phyloP scores from a whole-genome alignment of 139 green algal genomes.

The Coelastrella sp. region DNA sequence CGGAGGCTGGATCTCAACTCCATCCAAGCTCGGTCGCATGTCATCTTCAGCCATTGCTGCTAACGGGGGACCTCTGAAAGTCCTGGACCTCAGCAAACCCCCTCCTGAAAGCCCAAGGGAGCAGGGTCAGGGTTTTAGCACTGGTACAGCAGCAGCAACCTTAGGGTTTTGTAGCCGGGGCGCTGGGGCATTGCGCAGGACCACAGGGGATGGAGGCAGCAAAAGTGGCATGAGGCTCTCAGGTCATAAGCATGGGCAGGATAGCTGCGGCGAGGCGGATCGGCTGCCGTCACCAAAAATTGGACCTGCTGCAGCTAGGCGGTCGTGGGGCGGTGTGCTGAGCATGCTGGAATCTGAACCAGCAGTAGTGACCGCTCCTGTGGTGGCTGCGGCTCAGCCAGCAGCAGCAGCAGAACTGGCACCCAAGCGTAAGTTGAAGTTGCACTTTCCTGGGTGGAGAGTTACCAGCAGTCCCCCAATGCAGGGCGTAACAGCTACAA shows the following conservation, averaged over 20 bases:
- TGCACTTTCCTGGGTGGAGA: too few relatives aligned
- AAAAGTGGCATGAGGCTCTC: neutral
- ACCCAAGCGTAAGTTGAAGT: too few relatives aligned
- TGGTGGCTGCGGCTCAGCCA: too few relatives aligned
- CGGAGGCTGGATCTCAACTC: neutral
- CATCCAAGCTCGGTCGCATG: neutral
- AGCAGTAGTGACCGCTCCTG: too few relatives aligned
- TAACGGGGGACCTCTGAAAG: neutral
- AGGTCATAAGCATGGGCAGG: neutral
- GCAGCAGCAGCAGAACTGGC: too few relatives aligned
- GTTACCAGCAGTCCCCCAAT: too few relatives aligned
- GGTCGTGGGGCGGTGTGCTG: neutral
- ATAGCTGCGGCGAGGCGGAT: neutral
- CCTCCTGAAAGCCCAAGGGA: neutral
- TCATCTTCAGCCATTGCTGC: slow-evolving; percentile 11
- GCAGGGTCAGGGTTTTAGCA: neutral
- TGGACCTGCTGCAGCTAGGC: neutral
- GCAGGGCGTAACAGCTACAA: neutral
- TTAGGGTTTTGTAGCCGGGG: neutral
- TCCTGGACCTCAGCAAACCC: neutral
- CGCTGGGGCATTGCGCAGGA: neutral
- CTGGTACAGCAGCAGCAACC: slow-evolving; percentile 7
- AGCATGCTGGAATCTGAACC: too few relatives aligned
- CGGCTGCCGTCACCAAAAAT: too few relatives aligned
- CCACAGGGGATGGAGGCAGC: neutral